phyloP scores from a whole-genome alignment of 179 eudicot genomes.

The Corrigiola litoralis region DNA sequence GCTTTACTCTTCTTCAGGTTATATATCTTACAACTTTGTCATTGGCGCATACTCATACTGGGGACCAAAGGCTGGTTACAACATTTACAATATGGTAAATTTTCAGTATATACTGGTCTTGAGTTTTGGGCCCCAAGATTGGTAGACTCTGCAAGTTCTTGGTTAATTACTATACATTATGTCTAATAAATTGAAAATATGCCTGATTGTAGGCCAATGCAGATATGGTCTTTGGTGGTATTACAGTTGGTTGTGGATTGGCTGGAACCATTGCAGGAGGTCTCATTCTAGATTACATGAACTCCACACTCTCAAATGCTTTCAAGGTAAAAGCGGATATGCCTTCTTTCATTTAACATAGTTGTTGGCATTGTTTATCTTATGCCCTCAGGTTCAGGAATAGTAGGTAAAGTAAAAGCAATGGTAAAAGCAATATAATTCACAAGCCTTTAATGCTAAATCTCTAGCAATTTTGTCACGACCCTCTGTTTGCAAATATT shows the following conservation, averaged over 20 bases:
- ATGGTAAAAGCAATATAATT: too few species aligned
- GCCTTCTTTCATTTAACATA: neutral
- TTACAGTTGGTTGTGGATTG: constrained; percentile 78
- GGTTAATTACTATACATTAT: neutral
- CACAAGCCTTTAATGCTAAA: too few species aligned
- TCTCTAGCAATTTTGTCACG: too few species aligned
- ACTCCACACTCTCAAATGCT: constrained; percentile 76
- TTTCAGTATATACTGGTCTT: neutral
- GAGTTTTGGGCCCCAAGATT: neutral
- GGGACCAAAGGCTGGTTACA: constrained; percentile 98
- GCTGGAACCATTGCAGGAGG: constrained; percentile 86
- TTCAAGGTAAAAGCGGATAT: constrained; percentile 54
- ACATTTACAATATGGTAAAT: constrained; percentile 78
- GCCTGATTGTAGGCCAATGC: constrained; percentile 50
- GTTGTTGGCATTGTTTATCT: neutral
- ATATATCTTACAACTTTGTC: constrained; percentile 87
- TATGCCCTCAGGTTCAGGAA: too few species aligned
- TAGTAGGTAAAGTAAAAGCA: too few species aligned
- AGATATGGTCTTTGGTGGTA: constrained; percentile 80
- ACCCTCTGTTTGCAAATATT: constrained; percentile 10
- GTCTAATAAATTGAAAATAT: neutral
- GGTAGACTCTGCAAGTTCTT: neutral
- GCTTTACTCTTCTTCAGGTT: constrained; percentile 44
- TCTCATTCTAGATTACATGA: constrained; percentile 57
- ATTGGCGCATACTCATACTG: constrained; percentile 97